These are phyloP conservation scores for Penicillium dipodomyicola DNA, from an alignment of 495 filamentous ascomycete genomes.

Conservation along the genomic window DNA sequence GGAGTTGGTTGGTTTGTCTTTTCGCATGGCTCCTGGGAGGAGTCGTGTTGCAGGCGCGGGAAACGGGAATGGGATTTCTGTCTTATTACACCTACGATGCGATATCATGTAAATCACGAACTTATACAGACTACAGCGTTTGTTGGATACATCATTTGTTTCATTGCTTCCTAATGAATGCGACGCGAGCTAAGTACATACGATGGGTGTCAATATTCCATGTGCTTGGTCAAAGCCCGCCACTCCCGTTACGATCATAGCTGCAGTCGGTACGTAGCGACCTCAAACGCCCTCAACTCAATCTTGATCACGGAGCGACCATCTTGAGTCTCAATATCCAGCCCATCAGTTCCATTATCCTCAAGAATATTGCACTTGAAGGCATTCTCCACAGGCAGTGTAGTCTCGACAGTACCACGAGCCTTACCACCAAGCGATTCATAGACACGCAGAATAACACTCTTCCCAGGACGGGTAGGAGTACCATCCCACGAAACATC, in stretches of 20 bases:
- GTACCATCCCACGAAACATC: constrained; percentile 76
- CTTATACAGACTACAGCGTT: constrained; percentile 13
- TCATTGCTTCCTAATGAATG: not conserved
- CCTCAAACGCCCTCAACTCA: constrained; percentile 81
- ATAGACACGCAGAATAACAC: constrained; percentile 80
- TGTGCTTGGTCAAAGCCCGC: not conserved
- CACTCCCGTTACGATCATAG: constrained; percentile 39
- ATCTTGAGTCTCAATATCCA: constrained; percentile 47
- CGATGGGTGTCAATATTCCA: not conserved
- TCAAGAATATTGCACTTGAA: constrained; percentile 74
- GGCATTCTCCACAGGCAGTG: constrained; percentile 67
- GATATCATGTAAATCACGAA: constrained; percentile 28
- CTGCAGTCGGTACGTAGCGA: constrained; percentile 78
- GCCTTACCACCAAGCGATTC: constrained; percentile 86
- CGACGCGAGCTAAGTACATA: not conserved
- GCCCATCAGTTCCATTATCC: constrained; percentile 51
- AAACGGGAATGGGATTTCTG: constrained; percentile 1
- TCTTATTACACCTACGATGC: constrained; percentile 5
- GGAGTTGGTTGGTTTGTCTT: constrained; percentile 16
- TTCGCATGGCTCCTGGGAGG: constrained; percentile 9
- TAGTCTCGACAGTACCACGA: constrained; percentile 62
- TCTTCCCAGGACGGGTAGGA: constrained; percentile 64
- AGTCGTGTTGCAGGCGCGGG: constrained; percentile 8
- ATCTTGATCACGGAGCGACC: constrained; percentile 55
- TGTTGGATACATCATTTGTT: not conserved